Percentiles rank a stretch among this genome's conserved stretches.
phyloP scores from a whole-genome alignment of 1,284 basidiomycete genomes.

The Peniophora sp. region DNA sequence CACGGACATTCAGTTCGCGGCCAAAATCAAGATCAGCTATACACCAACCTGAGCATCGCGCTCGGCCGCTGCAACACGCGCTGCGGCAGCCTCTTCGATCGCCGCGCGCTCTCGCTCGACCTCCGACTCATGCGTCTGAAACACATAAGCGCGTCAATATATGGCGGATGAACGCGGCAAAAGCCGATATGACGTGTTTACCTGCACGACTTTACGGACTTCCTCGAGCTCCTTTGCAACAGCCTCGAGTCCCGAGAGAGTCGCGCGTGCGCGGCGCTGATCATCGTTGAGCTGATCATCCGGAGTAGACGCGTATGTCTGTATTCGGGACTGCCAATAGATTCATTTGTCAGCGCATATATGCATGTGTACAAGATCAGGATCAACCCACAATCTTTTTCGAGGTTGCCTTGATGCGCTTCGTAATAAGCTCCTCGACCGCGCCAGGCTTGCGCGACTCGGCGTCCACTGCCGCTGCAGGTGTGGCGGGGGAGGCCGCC shows the following conservation, averaged over 20 bases:
- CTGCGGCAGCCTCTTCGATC: constrained; percentile 43
- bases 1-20: neutral
- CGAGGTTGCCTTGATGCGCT: constrained; percentile 63
- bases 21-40: constrained; percentile 1
- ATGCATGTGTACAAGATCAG: neutral
- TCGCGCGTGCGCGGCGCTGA: constrained; percentile 64
- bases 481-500: constrained; percentile 32
- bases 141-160: neutral
- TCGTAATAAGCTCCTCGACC: constrained; percentile 69
- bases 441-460: constrained; percentile 48
- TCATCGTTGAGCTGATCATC: constrained; percentile 75
- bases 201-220: constrained; percentile 76
- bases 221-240: constrained; percentile 75
- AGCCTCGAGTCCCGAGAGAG: constrained; percentile 67
- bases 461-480: neutral
- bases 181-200: constrained; percentile 22
- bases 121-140: constrained; percentile 58
- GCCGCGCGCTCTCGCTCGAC: constrained; percentile 43
- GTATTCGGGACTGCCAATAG: constrained; percentile 61
- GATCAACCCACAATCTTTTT: constrained; percentile 74
- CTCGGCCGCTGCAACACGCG: constrained; percentile 46
- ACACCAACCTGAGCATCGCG: constrained; percentile 49
- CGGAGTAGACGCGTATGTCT: constrained; percentile 58
- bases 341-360: constrained; percentile 5
- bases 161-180: neutral